Percentiles rank a stretch among this genome's conserved stretches.
These are phyloP conservation scores for Boletus calvinii DNA, from an alignment of 1,284 basidiomycete species.

Conservation along the genomic window DNA sequence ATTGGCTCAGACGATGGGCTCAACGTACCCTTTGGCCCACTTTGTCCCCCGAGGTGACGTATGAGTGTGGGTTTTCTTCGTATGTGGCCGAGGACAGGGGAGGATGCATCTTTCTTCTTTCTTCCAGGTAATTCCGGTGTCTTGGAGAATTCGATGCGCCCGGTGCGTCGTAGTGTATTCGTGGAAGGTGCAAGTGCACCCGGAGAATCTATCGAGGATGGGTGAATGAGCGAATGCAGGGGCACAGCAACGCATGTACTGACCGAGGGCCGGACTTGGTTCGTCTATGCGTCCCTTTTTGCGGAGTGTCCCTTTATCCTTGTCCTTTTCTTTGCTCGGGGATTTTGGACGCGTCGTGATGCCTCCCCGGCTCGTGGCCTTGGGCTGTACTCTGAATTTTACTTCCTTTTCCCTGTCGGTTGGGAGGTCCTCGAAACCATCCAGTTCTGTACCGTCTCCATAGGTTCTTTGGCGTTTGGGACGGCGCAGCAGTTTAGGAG, in stretches of 20 bases:
- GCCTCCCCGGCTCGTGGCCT: conserved; percentile 61
- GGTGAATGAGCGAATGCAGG: background rate
- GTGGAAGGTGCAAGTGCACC: conserved; percentile 33
- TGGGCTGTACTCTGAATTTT: conserved; percentile 67
- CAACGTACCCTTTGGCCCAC: conserved; percentile 73
- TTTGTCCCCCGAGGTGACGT: conserved; percentile 73
- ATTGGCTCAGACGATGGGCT: conserved; percentile 4
- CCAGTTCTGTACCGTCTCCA: conserved; percentile 92
- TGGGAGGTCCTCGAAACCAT: conserved; percentile 86
- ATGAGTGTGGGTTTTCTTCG: conserved; percentile 82
- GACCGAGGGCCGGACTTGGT: conserved; percentile 40
- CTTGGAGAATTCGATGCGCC: conserved; percentile 44
- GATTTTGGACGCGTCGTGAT: conserved; percentile 47
- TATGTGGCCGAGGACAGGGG: conserved; percentile 44
- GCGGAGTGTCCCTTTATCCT: conserved; percentile 53
- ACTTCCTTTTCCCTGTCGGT: conserved; percentile 82
- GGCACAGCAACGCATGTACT: conserved; percentile 20
- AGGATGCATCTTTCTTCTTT: conserved; percentile 54
- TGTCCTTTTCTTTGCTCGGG: conserved; percentile 33
- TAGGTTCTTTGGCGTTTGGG: conserved; percentile 74
- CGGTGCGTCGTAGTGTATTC: conserved; percentile 43
- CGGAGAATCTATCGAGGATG: conserved; percentile 21
- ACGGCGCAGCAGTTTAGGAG: conserved; percentile 69
- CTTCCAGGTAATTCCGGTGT: conserved; percentile 41
- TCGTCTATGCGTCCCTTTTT: conserved; percentile 49